Percentiles rank a stretch among this genome's conserved stretches.
Evolutionary conservation across 78 protist species (phyloP).

Genomic region (Polysphondylium violaceum): DNA sequence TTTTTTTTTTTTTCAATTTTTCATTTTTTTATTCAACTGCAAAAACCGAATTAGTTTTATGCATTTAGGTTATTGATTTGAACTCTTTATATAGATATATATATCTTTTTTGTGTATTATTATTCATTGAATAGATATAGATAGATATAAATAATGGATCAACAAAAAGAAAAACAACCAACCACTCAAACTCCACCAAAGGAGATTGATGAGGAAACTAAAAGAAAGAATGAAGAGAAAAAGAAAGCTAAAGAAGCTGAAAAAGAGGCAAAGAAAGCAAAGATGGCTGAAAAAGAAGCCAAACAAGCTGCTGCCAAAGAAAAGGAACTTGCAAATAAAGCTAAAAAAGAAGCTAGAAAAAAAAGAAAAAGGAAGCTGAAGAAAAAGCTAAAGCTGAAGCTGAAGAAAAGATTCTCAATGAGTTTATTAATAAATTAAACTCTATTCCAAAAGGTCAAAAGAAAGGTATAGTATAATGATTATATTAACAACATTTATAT

Average conservation of each 20-base stretch:
- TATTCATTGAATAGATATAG: too few species aligned
- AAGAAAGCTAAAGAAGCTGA: constrained; percentile 84
- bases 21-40: not conserved
- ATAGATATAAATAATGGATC: not conserved
- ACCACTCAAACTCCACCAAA: constrained; percentile 8
- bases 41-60: not conserved
- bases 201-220: constrained; percentile 57
- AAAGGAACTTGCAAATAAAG: constrained; percentile 63
- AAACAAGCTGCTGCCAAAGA: constrained; percentile 45
- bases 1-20: too few species aligned
- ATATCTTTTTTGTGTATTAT: not conserved
- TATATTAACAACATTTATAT: not conserved
- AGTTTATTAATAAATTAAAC: constrained; percentile 17
- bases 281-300: constrained; percentile 66
- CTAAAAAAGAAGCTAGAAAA: constrained; percentile 51
- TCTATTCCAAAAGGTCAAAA: constrained; percentile 71
- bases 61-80: too few species aligned
- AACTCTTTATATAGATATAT: not conserved
- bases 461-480: constrained; percentile 20
- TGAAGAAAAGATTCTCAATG: constrained; percentile 15
- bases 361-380: constrained; percentile 55
- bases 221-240: constrained; percentile 60
- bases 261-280: constrained; percentile 41
- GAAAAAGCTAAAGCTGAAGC: constrained; percentile 37
- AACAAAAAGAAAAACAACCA: constrained; percentile 11